These are phyloP conservation scores for Phytophthora idaei DNA, from an alignment of 352 stramenopile genomes.

Conservation along the genomic window DNA sequence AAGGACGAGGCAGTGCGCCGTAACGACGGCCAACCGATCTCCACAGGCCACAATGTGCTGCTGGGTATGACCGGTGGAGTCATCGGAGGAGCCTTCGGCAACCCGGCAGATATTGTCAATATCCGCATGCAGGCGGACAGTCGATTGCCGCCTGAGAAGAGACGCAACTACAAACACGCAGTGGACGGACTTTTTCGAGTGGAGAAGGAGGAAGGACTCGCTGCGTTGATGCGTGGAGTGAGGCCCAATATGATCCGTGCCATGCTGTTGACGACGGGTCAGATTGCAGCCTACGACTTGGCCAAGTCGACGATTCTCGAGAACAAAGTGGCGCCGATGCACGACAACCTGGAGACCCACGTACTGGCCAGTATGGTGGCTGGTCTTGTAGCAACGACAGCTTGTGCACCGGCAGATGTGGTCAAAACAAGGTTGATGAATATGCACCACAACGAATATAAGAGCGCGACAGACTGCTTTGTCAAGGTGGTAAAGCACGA, in stretches of 20 bases:
- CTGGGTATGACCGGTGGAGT: conserved; percentile 75
- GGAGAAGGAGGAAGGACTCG: conserved; percentile 66
- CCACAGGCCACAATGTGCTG: conserved; percentile 69
- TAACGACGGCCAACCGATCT: conserved; percentile 71
- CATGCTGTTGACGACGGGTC: conserved; percentile 82
- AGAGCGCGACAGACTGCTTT: conserved; percentile 82
- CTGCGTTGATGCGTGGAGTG: conserved; percentile 70
- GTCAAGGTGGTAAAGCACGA: conserved; percentile 79
- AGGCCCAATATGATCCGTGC: conserved; percentile 86
- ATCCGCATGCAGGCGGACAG: conserved; percentile 87
- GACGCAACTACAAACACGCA: conserved; percentile 85
- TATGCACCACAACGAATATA: conserved; percentile 83
- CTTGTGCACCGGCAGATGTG: conserved; percentile 78
- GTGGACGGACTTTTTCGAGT: conserved; percentile 74
- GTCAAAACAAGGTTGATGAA: conserved; percentile 89
- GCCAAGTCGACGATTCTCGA: conserved; percentile 65
- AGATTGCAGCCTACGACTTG: conserved; percentile 86
- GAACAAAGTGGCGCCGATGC: conserved; percentile 46
- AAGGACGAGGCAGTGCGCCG: conserved; percentile 76
- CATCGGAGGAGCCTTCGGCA: conserved; percentile 68
- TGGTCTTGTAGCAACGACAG: conserved; percentile 77
- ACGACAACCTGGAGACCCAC: conserved; percentile 78
- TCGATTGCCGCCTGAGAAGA: conserved; percentile 57
- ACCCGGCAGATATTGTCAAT: conserved; percentile 85
- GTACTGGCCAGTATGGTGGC: conserved; percentile 79